phyloP scores from a whole-genome alignment of 2,329 filamentous ascomycete genomes.

The Microsporum audouinii region DNA sequence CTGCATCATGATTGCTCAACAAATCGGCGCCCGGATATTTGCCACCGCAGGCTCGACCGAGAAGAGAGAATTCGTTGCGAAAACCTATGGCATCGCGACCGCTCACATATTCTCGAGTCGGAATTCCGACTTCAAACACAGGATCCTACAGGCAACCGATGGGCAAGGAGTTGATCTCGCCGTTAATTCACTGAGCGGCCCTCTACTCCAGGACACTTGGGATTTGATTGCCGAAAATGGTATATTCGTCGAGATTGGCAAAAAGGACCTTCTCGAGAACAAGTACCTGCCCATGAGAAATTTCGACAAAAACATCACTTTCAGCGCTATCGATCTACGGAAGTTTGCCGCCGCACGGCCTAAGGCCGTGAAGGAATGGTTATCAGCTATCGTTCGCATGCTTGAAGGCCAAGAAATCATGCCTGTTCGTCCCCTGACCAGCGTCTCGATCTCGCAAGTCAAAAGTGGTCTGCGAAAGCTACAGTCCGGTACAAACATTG shows the following conservation, averaged over 20 bases:
- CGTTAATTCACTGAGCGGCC: constrained; percentile 13
- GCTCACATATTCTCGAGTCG: constrained; percentile 12
- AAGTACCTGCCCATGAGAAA: not conserved
- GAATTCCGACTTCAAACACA: constrained; percentile 8
- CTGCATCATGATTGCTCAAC: constrained; percentile 14
- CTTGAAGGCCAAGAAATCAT: too few relatives aligned
- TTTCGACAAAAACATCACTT: not conserved
- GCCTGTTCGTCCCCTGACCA: too few relatives aligned
- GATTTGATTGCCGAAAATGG: constrained; percentile 12
- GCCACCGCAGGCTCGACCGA: constrained; percentile 14
- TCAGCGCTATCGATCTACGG: too few relatives aligned
- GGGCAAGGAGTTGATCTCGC: constrained; percentile 13
- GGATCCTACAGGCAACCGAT: constrained; percentile 9
- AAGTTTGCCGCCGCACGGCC: too few relatives aligned
- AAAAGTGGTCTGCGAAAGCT: not conserved
- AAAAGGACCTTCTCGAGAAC: constrained; percentile 5
- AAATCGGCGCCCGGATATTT: constrained; percentile 16
- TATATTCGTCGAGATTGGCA: constrained; percentile 15
- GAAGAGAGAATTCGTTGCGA: constrained; percentile 13
- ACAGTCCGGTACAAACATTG: not conserved
- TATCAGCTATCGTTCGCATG: too few relatives aligned
- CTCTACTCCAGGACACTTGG: constrained; percentile 9
- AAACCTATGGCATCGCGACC: constrained; percentile 10
- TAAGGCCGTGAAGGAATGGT: too few relatives aligned
- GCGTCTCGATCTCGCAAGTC: not conserved